Evolutionary conservation across 208 protist species (phyloP).

Genomic region (Herpetomonas muscarum): DNA sequence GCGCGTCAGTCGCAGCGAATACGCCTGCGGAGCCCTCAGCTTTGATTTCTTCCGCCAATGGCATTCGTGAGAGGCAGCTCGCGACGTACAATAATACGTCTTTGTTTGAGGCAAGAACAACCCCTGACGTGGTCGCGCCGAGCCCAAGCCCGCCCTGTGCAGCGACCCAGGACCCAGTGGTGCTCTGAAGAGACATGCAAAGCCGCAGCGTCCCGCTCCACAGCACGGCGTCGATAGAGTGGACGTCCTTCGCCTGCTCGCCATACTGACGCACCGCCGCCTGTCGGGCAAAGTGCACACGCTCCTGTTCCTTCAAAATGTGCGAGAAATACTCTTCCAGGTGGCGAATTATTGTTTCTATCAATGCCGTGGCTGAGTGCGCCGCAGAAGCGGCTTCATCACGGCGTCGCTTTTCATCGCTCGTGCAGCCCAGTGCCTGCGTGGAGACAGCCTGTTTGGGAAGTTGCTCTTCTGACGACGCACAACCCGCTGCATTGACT

Average conservation of each 20-base stretch:
- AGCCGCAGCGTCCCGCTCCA: conserved; percentile 60
- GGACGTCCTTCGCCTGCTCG: conserved; percentile 38
- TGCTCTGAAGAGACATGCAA: conserved; percentile 36
- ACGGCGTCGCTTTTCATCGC: no score
- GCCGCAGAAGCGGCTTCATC: no score
- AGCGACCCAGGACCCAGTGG: conserved; percentile 51
- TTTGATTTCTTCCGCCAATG: conserved; percentile 10
- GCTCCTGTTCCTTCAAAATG: conserved; percentile 47
- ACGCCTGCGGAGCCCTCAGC: conserved; percentile 10
- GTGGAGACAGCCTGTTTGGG: no score
- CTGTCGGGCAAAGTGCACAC: conserved; percentile 28
- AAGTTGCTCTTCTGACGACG: no score
- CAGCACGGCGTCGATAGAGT: conserved; percentile 31
- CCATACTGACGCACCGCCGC: conserved; percentile 36
- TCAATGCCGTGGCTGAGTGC: conserved; percentile 1
- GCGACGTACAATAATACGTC: conserved; percentile 54
- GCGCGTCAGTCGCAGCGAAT: conserved; percentile 36
- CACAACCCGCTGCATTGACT: no score
- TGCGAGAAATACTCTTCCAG: conserved; percentile 28
- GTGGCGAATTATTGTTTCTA: conserved; percentile 22
- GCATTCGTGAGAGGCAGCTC: conserved; percentile 40
- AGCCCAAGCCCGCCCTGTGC: conserved; percentile 53
- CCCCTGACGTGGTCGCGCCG: conserved; percentile 4
- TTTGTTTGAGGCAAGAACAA: conserved; percentile 22
- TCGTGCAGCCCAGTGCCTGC: no score